phyloP scores from a whole-genome alignment of 495 filamentous ascomycete genomes.

The Pyrenopolyporus hunteri region DNA sequence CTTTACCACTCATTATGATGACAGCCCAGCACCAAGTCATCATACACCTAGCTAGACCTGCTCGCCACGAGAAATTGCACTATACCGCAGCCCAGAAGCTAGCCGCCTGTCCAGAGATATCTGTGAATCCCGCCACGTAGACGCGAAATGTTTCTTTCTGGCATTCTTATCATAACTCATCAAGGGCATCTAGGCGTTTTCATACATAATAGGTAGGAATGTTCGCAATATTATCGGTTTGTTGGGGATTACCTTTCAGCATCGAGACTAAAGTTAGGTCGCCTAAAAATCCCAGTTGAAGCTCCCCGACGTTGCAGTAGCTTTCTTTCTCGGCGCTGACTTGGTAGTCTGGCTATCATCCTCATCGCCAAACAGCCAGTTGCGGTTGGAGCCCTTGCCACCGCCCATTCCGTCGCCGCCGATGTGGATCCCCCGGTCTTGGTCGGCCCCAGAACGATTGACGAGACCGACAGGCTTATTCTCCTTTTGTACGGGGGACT shows the following conservation, averaged over 20 bases:
- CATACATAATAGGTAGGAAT: conserved; percentile 20
- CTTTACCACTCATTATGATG: conserved; percentile 1
- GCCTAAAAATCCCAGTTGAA: conserved; percentile 63
- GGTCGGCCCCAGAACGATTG: conserved; percentile 38
- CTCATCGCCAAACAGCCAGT: conserved; percentile 67
- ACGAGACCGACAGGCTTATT: conserved; percentile 43
- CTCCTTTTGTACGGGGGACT: conserved; percentile 62
- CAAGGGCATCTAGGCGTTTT: conserved; percentile 39
- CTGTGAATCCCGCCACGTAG: conserved; percentile 11
- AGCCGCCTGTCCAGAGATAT: conserved; percentile 12
- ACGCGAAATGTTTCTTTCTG: conserved; percentile 32
- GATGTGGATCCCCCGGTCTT: conserved; percentile 59
- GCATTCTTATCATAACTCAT: conserved; percentile 44
- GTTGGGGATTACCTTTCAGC: conserved; percentile 22
- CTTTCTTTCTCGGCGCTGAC: conserved; percentile 47
- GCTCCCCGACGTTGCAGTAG: conserved; percentile 43
- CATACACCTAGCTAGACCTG: not conserved
- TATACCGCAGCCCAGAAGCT: not conserved
- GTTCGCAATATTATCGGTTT: conserved; percentile 7
- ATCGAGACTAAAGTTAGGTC: conserved; percentile 42
- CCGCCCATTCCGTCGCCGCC: conserved; percentile 79
- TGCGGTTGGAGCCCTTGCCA: conserved; percentile 62
- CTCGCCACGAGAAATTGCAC: conserved; percentile 4
- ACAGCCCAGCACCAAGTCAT: not conserved
- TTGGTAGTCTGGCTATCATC: conserved; percentile 45